phyloP scores from a whole-genome alignment of 2,329 filamentous ascomycete species.

The Atkinsonella texensis region DNA sequence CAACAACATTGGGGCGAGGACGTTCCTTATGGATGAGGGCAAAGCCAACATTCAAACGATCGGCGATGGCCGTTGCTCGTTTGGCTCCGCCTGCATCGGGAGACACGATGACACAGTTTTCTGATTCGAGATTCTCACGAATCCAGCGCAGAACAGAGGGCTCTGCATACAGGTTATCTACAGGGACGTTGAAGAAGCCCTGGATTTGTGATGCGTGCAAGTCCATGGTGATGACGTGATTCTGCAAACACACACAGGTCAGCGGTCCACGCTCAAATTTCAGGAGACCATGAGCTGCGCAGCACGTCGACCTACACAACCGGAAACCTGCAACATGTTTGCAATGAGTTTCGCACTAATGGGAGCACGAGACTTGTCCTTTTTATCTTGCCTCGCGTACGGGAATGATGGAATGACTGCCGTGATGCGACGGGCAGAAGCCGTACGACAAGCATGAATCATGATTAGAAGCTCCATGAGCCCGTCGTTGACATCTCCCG shows the following conservation, averaged over 20 bases:
- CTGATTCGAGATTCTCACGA: constrained; percentile 66
- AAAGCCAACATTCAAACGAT: constrained; percentile 80
- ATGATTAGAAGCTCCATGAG: constrained; percentile 98
- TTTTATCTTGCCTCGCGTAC: constrained; percentile 95
- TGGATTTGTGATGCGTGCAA: constrained; percentile 89
- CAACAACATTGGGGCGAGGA: constrained; percentile 73
- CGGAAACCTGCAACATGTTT: constrained; percentile 93
- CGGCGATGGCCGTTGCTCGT: constrained; percentile 84
- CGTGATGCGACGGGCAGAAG: constrained; percentile 74
- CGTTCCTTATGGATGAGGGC: constrained; percentile 96
- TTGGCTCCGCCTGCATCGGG: constrained; percentile 93
- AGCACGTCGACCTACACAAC: constrained; percentile 40
- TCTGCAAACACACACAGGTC: constrained; percentile 13
- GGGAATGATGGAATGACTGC: constrained; percentile 94
- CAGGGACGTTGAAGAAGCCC: constrained; percentile 81
- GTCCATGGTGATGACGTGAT: constrained; percentile 80
- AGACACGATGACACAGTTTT: constrained; percentile 86
- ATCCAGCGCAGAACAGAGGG: constrained; percentile 90
- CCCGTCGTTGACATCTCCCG: constrained; percentile 94
- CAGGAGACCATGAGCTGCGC: neutral
- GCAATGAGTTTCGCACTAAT: constrained; percentile 94
- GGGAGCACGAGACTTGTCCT: constrained; percentile 84
- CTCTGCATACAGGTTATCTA: constrained; percentile 80
- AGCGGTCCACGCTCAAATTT: neutral
- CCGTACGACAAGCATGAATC: constrained; percentile 76